Base-by-base conservation (phyloP, 2,329 filamentous ascomycete species). In the Atkinsonella hypoxylon region DNA sequence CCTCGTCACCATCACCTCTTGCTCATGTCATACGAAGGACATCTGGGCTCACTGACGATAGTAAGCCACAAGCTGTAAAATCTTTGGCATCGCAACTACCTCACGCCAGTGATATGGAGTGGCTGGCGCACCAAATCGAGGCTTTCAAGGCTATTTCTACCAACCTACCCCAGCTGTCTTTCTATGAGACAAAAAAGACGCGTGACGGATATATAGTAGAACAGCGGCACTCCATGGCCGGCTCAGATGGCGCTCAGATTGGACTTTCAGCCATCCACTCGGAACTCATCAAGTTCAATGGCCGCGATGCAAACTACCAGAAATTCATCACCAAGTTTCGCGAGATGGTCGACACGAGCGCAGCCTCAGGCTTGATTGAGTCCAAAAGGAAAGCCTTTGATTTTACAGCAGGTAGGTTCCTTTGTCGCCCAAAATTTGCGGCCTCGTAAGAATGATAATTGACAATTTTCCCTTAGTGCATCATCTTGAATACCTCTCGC, bases 111-210 rank as follows among this genome's bases (percentile, higher is more conserved):
- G 58, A 61, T 47, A 51, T 59, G 17, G 55, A 57, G 47, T 60
- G 58, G 59, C 50, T 62, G 12, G 56, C 60, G 50, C 59, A 56
- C 26, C 57, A 62, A 48, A 59, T 62, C 56, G 58, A 58, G 40
- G 59, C 57, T 1, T 62, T 61, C 48, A 61, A 61, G 26, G 59
- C 56, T 31, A 56, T 62, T 30, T 53, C 59, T 13, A 49, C 52
- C 15, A 55, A 56, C 41, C 45, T 62, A 32, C 57, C 56, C 32
- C 52, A 53, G 5, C 49, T 60, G 1, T 63, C 60, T 1, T 61
- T 60, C n/a, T 57, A 59, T 34, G 60, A 63, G 50, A 62, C 60
- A 9, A 53, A 54, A 43, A 54, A 59, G 46, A 56, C 57, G 11
- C 47, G 48, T 1, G 52, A 59, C 39, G 57, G 55, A 18, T 62